phyloP scores from a whole-genome alignment of 2,329 filamentous ascomycete genomes.

The Ciborinia camelliae region DNA sequence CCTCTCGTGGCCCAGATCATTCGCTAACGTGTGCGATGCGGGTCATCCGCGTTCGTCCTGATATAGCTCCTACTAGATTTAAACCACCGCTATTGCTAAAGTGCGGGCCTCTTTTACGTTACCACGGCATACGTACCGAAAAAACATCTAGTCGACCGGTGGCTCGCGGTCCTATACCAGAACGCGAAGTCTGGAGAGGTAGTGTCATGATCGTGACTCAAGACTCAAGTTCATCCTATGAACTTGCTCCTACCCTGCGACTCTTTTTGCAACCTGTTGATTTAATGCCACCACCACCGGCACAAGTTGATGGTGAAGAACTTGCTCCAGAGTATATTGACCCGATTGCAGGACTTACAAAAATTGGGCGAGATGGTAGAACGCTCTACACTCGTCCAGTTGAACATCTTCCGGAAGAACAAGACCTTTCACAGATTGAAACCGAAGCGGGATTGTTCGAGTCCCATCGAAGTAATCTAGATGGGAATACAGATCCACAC shows the following conservation, averaged over 20 bases:
- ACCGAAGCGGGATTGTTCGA: constrained; percentile 83
- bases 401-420: constrained; percentile 75
- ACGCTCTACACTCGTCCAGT: constrained; percentile 86
- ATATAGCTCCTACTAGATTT: constrained; percentile 62
- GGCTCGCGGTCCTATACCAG: constrained; percentile 40
- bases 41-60: constrained; percentile 37
- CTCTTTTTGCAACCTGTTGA: constrained; percentile 86
- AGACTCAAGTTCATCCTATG: constrained; percentile 79
- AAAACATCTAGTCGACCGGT: constrained; percentile 40
- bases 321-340: constrained; percentile 82
- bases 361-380: constrained; percentile 78
- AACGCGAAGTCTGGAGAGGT: constrained; percentile 85
- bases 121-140: constrained; percentile 76
- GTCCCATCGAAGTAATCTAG: constrained; percentile 53
- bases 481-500: constrained; percentile 47
- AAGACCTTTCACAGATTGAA: constrained; percentile 76
- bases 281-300: constrained; percentile 73
- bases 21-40: constrained; percentile 39
- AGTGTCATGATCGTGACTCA: constrained; percentile 93
- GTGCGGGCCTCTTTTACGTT: constrained; percentile 86
- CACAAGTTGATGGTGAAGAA: constrained; percentile 60
- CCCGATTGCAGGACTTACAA: constrained; percentile 81
- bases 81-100: constrained; percentile 80
- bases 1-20: constrained; percentile 25
- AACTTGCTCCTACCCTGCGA: constrained; percentile 73